Conservation (phyloP, 805 yeast species). For the Spathaspora hagerdaliae region DNA sequence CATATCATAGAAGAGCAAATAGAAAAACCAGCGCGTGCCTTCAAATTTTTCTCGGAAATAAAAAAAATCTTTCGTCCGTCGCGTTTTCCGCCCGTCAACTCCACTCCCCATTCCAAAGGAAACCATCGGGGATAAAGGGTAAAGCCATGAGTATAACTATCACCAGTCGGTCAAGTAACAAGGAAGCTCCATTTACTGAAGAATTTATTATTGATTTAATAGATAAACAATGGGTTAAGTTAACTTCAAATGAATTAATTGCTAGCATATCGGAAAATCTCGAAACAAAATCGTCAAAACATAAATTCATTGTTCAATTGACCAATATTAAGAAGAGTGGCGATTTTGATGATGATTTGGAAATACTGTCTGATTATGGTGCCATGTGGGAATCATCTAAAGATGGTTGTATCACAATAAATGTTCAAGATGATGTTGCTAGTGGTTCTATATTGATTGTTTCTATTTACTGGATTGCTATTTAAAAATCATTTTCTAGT, state of each 20-base stretch:
- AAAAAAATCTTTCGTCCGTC: too few relatives aligned
- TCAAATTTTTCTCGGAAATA: too few relatives aligned
- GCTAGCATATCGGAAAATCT: slow-evolving; percentile 29
- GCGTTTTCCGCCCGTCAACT: too few relatives aligned
- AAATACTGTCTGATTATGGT: slow-evolving; percentile 39
- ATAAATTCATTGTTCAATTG: slow-evolving; percentile 51
- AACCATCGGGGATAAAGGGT: too few relatives aligned
- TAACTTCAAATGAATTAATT: slow-evolving; percentile 16
- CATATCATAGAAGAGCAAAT: too few relatives aligned
- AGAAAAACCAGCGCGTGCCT: too few relatives aligned
- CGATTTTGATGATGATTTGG: slow-evolving; percentile 15
- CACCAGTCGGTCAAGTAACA: background rate
- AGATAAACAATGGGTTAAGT: background rate
- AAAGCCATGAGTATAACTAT: background rate
- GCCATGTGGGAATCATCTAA: slow-evolving; percentile 53
- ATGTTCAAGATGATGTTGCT: slow-evolving; percentile 11
- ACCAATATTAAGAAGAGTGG: slow-evolving; percentile 24
- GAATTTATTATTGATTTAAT: slow-evolving; percentile 12
- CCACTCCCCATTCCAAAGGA: too few relatives aligned
- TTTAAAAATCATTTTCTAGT: slow-evolving; percentile 4
- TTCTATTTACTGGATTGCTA: slow-evolving; percentile 17
- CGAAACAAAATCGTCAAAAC: slow-evolving; percentile 45
- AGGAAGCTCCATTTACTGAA: slow-evolving; percentile 16
- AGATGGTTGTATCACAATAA: slow-evolving; percentile 49
- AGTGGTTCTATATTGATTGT: slow-evolving; percentile 4